phyloP scores from a whole-genome alignment of 2,329 filamentous ascomycete genomes.

The Colletotrichum plurivorum region DNA sequence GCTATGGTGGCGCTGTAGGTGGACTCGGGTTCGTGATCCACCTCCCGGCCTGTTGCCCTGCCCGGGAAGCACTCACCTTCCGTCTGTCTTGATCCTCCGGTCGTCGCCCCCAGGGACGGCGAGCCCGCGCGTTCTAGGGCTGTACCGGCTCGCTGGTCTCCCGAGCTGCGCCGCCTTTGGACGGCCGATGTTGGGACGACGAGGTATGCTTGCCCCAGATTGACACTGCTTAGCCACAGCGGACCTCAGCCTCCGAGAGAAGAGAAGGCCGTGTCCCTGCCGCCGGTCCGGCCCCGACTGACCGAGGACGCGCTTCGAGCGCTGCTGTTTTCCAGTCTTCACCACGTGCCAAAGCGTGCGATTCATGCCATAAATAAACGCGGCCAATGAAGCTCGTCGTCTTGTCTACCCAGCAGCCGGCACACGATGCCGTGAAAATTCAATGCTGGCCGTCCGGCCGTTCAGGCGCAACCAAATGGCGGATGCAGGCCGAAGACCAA shows the following conservation, averaged over 20 bases:
- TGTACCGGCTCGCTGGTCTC: conserved; percentile 1
- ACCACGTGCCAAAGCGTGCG: neutral
- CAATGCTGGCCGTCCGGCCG: too few species aligned
- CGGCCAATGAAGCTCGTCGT: neutral
- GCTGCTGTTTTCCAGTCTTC: neutral
- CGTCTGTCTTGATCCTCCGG: neutral
- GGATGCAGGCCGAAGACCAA: too few species aligned
- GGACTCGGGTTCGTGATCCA: neutral
- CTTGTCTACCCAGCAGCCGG: neutral
- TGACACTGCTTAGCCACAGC: neutral
- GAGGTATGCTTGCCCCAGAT: neutral
- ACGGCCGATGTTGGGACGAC: conserved; percentile 16
- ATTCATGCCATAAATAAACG: conserved; percentile 5
- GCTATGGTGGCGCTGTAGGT: neutral
- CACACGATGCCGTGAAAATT: neutral
- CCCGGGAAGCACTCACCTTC: conserved; percentile 1
- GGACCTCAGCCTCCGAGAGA: neutral
- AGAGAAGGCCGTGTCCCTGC: neutral
- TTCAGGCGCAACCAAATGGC: too few species aligned
- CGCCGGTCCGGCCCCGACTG: neutral
- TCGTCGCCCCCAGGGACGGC: neutral
- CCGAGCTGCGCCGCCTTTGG: conserved; percentile 10
- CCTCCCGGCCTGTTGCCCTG: neutral
- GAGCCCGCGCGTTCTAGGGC: conserved; percentile 3
- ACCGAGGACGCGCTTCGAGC: neutral